phyloP scores from a whole-genome alignment of 495 filamentous ascomycete genomes.

The Talaromyces nanjingensis region DNA sequence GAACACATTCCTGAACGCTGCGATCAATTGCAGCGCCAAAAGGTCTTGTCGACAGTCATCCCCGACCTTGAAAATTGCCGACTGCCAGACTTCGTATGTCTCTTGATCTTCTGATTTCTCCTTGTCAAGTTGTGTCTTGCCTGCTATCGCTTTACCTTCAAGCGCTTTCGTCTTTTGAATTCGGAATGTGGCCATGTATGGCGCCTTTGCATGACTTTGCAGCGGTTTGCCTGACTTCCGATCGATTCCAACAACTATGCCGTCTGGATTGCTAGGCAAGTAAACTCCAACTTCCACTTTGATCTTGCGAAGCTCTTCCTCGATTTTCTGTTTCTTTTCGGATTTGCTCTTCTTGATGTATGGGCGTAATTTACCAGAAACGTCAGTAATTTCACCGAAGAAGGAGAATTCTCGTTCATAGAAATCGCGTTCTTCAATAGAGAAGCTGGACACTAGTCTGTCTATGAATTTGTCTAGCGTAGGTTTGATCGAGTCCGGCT shows the following conservation, averaged over 20 bases:
- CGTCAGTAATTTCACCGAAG: constrained; percentile 92
- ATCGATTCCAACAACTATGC: constrained; percentile 94
- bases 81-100: constrained; percentile 92
- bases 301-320: constrained; percentile 95
- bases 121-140: constrained; percentile 8
- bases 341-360: constrained; percentile 88
- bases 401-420: constrained; percentile 95
- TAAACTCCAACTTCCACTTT: constrained; percentile 96
- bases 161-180: constrained; percentile 70
- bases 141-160: constrained; percentile 13
- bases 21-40: constrained; percentile 93
- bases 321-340: constrained; percentile 98
- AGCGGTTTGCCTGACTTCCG: constrained; percentile 94
- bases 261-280: constrained; percentile 93
- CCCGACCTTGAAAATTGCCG: constrained; percentile 98
- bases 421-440: constrained; percentile 67
- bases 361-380: constrained; percentile 92
- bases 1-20: constrained; percentile 94
- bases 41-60: constrained; percentile 98
- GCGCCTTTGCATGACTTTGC: constrained; percentile 95
- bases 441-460: constrained; percentile 76
- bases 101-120: constrained; percentile 26
- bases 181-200: constrained; percentile 97
- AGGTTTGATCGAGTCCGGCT: constrained; percentile 91
- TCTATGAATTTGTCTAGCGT: constrained; percentile 86